Evolutionary conservation across 768 basidiomycete genomes (phyloP).

Genomic region (Hypholoma fasciculare): DNA sequence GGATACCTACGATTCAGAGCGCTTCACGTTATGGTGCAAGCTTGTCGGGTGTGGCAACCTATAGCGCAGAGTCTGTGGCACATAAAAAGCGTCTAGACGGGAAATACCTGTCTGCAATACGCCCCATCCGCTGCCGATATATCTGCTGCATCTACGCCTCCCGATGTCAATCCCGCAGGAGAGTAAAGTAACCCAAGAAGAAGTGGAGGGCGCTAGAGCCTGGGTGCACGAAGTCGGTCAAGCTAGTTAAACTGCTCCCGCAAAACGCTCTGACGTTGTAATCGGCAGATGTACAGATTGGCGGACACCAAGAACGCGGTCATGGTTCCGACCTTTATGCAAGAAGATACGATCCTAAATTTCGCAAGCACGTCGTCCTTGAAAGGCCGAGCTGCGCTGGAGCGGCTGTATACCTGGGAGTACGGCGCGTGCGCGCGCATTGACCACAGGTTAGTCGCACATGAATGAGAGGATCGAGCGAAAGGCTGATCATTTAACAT

Average conservation of each 20-base stretch:
- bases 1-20: background rate
- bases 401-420: slow-evolving; percentile 17
- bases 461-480: background rate
- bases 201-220: slow-evolving; percentile 4
- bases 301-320: slow-evolving; percentile 16
- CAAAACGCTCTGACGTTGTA: background rate
- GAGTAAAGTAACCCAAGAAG: background rate
- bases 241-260: background rate
- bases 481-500: background rate
- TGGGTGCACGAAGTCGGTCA: slow-evolving; percentile 9
- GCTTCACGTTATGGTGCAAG: background rate
- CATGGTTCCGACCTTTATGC: slow-evolving; percentile 14
- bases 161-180: background rate
- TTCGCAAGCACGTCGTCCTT: slow-evolving; percentile 6
- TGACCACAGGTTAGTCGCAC: slow-evolving; percentile 9
- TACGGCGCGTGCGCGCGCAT: slow-evolving; percentile 16
- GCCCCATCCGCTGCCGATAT: background rate
- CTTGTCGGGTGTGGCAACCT: background rate
- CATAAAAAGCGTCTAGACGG: background rate
- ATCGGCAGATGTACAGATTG: slow-evolving; percentile 14
- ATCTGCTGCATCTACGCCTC: background rate
- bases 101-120: too few relatives aligned
- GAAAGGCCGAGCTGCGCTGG: slow-evolving; percentile 11
- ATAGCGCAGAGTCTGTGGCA: background rate
- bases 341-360: slow-evolving; percentile 14